These are phyloP conservation scores for Penicillium psychrofluorescens DNA, from an alignment of 495 filamentous ascomycete genomes.

Conservation along the genomic window DNA sequence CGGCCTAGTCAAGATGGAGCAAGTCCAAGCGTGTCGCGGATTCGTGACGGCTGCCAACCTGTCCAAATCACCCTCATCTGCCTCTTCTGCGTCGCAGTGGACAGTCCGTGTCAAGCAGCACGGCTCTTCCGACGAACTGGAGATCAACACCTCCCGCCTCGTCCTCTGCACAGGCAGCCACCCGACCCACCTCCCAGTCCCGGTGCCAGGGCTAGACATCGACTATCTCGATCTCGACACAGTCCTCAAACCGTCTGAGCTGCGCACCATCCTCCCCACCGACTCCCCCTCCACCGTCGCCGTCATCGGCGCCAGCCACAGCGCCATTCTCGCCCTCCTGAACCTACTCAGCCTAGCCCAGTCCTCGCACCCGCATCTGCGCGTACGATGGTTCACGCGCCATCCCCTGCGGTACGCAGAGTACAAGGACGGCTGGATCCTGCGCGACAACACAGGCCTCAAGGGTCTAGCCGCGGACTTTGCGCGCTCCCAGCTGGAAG, in stretches of 20 bases:
- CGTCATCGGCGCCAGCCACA: slow-evolving; percentile 55
- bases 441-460: slow-evolving; percentile 56
- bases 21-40: slow-evolving; percentile 33
- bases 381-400: slow-evolving; percentile 54
- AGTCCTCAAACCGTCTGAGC: slow-evolving; percentile 46
- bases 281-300: slow-evolving; percentile 33
- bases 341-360: slow-evolving; percentile 48
- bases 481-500: slow-evolving; percentile 49
- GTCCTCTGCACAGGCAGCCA: slow-evolving; percentile 53
- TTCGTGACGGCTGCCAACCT: slow-evolving; percentile 35
- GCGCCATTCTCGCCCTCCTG: slow-evolving; percentile 53
- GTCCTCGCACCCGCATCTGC: slow-evolving; percentile 42
- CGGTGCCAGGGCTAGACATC: slow-evolving; percentile 21
- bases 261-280: slow-evolving; percentile 34
- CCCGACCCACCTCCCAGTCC: slow-evolving; percentile 38
- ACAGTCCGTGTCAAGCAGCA: slow-evolving; percentile 30
- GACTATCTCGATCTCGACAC: slow-evolving; percentile 45
- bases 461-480: slow-evolving; percentile 55
- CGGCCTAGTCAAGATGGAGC: slow-evolving; percentile 39
- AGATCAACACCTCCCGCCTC: slow-evolving; percentile 32
- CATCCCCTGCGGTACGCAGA: slow-evolving; percentile 54
- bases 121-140: slow-evolving; percentile 21
- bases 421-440: slow-evolving; percentile 54
- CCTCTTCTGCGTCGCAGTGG: slow-evolving; percentile 31
- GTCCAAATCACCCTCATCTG: slow-evolving; percentile 9